Percentiles rank a stretch among this genome's conserved stretches.
These are phyloP conservation scores for Globisporangium cederbergense DNA, from an alignment of 352 stramenopile species.

Conservation along the genomic window DNA sequence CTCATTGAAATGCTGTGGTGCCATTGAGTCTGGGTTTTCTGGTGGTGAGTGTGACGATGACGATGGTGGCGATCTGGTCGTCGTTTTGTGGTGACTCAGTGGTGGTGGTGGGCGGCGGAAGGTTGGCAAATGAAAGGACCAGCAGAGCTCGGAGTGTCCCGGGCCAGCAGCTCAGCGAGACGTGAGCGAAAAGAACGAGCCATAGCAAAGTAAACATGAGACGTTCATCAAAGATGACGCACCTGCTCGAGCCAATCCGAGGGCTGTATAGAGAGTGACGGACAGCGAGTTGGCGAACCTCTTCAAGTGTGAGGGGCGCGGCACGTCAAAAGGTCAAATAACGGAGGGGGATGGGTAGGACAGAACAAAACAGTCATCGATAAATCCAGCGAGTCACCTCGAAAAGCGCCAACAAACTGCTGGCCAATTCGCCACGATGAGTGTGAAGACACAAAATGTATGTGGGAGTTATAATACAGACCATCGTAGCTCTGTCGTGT, in stretches of 20 bases:
- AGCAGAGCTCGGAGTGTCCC: neutral
- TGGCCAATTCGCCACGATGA: too few relatives aligned
- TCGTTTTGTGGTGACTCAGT: conserved; percentile 19
- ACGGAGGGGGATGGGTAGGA: conserved; percentile 15
- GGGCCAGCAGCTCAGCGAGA: neutral
- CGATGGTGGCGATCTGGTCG: neutral
- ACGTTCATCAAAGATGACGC: conserved; percentile 22
- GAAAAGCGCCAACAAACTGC: too few relatives aligned
- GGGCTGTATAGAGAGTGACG: neutral
- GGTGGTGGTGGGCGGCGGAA: neutral
- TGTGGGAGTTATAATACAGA: too few relatives aligned
- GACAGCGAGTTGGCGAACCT: conserved; percentile 7
- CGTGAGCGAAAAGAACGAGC: neutral
- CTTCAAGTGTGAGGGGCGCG: conserved; percentile 14
- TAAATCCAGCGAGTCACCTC: conserved; percentile 16
- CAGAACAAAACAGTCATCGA: conserved; percentile 14
- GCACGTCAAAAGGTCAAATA: neutral
- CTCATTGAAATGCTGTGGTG: conserved; percentile 11
- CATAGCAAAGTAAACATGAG: neutral
- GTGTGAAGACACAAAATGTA: too few relatives aligned
- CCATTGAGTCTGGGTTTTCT: conserved; percentile 6
- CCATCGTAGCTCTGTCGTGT: too few relatives aligned
- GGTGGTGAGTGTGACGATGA: conserved; percentile 2
- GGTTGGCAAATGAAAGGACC: conserved; percentile 11
- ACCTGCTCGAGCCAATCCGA: conserved; percentile 23